Conservation (phyloP, 768 basidiomycete species). For the Podaxis sp. region DNA sequence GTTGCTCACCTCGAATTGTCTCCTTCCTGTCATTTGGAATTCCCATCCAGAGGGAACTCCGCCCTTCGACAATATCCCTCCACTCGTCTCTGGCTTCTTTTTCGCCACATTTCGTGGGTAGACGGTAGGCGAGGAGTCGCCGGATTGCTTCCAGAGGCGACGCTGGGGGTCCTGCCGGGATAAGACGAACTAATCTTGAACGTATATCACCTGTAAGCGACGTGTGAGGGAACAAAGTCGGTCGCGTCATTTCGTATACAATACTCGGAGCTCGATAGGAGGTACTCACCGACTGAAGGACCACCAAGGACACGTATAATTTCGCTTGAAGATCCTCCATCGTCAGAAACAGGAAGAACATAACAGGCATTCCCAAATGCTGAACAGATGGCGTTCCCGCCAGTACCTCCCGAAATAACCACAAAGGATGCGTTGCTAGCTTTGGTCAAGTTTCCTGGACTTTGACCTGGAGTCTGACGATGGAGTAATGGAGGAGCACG, state of each 20-base stretch:
- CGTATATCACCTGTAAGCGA: constrained; percentile 70
- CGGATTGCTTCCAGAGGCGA: constrained; percentile 74
- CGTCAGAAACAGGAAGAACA: constrained; percentile 90
- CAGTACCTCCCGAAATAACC: constrained; percentile 91
- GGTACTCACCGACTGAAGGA: constrained; percentile 66
- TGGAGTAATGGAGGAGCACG: constrained; percentile 9
- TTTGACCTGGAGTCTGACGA: neutral
- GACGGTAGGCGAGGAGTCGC: constrained; percentile 71
- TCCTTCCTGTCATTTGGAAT: constrained; percentile 91
- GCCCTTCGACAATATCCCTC: constrained; percentile 89
- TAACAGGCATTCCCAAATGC: constrained; percentile 79
- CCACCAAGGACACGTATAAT: constrained; percentile 89
- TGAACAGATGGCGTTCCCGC: constrained; percentile 86
- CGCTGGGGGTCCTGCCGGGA: constrained; percentile 54
- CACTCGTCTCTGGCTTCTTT: constrained; percentile 83
- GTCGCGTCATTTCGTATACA: neutral
- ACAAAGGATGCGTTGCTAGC: constrained; percentile 45
- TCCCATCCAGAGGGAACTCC: constrained; percentile 73
- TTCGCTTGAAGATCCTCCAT: constrained; percentile 93
- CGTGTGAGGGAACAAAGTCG: too few species aligned
- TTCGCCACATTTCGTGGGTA: constrained; percentile 66
- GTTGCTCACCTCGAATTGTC: constrained; percentile 68
- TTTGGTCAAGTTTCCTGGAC: neutral
- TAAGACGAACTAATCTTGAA: constrained; percentile 84
- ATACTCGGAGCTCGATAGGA: constrained; percentile 1